Conservation (phyloP, 2,329 filamentous ascomycete species). For the Aureobasidium pullulans region DNA sequence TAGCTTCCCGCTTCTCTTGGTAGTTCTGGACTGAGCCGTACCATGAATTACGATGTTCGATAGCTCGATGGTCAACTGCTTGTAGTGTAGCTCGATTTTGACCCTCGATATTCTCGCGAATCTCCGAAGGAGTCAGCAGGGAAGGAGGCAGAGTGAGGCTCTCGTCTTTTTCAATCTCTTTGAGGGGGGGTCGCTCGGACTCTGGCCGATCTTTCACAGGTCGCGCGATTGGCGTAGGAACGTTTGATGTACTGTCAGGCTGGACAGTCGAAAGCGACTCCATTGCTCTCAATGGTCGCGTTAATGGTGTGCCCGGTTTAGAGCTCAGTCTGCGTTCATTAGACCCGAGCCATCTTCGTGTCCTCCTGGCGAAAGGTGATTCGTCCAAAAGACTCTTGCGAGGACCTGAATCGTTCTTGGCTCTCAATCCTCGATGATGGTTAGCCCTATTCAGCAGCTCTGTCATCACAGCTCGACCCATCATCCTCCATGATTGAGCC, state of each 20-base stretch:
- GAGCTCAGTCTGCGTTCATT: constrained; percentile 14
- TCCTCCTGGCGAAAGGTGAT: constrained; percentile 11
- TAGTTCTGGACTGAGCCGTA: constrained; percentile 7
- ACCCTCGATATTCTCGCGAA: constrained; percentile 7
- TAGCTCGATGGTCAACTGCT: constrained; percentile 2
- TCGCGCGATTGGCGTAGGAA: constrained; percentile 46
- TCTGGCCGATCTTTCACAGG: constrained; percentile 33
- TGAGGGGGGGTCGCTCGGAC: background rate
- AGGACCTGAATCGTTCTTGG: background rate
- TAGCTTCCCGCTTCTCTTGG: constrained; percentile 2
- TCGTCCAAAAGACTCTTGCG: constrained; percentile 8
- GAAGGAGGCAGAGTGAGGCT: constrained; percentile 22
- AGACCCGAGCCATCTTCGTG: constrained; percentile 8
- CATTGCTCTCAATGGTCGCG: constrained; percentile 11
- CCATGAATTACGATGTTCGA: constrained; percentile 12
- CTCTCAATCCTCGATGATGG: constrained; percentile 7
- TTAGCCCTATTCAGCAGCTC: constrained; percentile 35
- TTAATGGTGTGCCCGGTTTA: constrained; percentile 17
- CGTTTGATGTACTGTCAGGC: constrained; percentile 43
- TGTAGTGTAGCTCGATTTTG: constrained; percentile 1
- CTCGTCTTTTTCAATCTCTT: constrained; percentile 19
- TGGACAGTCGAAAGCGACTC: constrained; percentile 11
- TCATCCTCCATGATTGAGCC: constrained; percentile 53
- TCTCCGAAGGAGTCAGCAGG: constrained; percentile 13
- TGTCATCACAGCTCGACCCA: constrained; percentile 43